Evolutionary conservation across 2,329 filamentous ascomycete genomes (phyloP), one percentile per base, ranked within the genome.

Genomic region (Ophiocordyceps camponoti-floridani): DNA sequence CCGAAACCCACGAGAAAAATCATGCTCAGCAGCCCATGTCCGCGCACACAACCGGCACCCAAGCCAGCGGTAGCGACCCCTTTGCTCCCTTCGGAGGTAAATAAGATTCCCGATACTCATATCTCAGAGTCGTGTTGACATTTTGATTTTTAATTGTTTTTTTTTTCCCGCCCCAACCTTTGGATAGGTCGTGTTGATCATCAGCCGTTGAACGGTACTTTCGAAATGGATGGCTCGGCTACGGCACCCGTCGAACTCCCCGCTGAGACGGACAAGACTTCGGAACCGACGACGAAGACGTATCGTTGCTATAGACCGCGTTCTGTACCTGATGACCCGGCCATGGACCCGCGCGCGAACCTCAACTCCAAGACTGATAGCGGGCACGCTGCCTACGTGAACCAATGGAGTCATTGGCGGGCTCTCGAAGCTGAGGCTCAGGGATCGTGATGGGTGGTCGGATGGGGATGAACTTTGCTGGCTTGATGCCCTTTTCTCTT

Each of bases 21-120:
- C 11, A 42, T 4, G 1, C 28, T 4, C 50, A 50, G 7, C 48
- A 51, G n/a, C 47, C 49, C 23, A 48, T 54, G 43, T 54, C 55
- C 31, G 47, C 54, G 19, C 54, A 58, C 31, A 55, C 54, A 10
- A 54, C 53, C 1, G 50, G 52, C 8, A 55, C 47, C 14, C 53
- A 53, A 35, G 51, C 47, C 33, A 51, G 47, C 46, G 46, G 50
- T 38, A 45, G 48, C 40, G 64, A 67, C 44, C 59, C 65, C 2
- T 67, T 69, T 52, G 64, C 62, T 2, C 59, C 63, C 11, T 68
- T 68, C 55, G 64, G 66, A 58, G 66, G 67, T 68, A 52, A 53
- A 57, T 48, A 18, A 18, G 11, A 4, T 16, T 26, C 13, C 23
- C 28, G 23, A 23, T 23, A 5, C 3, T 23, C 23, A 23, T 23